Conservation (phyloP, 2,329 filamentous ascomycete genomes). For the Tolypocladium ovalisporum region DNA sequence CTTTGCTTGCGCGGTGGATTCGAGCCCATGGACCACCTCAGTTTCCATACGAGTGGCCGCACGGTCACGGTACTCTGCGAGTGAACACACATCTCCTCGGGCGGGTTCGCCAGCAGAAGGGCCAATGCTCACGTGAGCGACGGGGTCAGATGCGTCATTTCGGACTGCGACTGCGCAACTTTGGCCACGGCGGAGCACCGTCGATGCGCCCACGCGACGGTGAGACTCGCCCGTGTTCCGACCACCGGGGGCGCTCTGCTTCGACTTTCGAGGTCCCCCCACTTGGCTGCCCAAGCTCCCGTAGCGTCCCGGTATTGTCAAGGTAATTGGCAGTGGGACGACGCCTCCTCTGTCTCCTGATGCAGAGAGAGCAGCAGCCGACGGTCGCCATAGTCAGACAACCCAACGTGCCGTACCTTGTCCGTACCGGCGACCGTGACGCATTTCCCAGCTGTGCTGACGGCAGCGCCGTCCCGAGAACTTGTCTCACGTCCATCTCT, state of each 20-base stretch:
- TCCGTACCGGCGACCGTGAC: neutral
- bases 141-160: neutral
- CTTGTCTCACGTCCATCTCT: constrained; percentile 1
- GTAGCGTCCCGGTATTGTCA: neutral
- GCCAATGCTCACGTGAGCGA: neutral
- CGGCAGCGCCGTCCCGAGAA: constrained; percentile 2
- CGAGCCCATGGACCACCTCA: too few species aligned
- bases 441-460: neutral
- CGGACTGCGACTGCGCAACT: neutral
- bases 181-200: too few species aligned
- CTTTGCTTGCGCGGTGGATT: too few species aligned
- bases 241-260: neutral
- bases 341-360: neutral
- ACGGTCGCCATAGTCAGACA: too few species aligned
- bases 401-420: too few species aligned
- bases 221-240: neutral
- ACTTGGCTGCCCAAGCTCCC: neutral
- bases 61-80: too few species aligned
- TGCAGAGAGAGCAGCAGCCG: too few species aligned
- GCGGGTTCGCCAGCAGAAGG: neutral
- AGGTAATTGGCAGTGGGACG: neutral
- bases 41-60: too few species aligned
- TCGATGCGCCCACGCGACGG: neutral
- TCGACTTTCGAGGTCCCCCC: neutral
- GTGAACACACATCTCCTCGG: neutral